Evolutionary conservation across 805 yeast genomes (phyloP).

Genomic region (Spathaspora boniae): DNA sequence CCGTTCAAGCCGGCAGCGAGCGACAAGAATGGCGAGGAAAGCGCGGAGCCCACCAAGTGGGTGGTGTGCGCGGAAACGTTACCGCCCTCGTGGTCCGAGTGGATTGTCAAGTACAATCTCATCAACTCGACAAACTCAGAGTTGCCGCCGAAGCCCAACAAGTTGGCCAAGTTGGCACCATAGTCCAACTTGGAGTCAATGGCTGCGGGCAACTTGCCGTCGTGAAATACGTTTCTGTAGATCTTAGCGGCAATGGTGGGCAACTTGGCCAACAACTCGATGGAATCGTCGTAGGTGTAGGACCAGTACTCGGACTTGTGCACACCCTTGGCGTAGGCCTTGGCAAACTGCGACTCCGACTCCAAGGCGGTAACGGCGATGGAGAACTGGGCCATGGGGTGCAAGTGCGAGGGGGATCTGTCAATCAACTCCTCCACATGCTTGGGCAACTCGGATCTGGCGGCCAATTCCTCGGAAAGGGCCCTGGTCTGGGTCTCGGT

Average conservation of each 20-base stretch:
- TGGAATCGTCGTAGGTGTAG: slow-evolving; percentile 66
- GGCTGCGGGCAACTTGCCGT: slow-evolving; percentile 52
- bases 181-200: slow-evolving; percentile 59
- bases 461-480: slow-evolving; percentile 59
- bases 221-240: slow-evolving; percentile 58
- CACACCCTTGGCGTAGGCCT: slow-evolving; percentile 67
- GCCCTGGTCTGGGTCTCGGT: slow-evolving; percentile 53
- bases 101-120: slow-evolving; percentile 70
- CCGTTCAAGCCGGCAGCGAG: slow-evolving; percentile 80
- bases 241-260: slow-evolving; percentile 75
- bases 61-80: slow-evolving; percentile 81
- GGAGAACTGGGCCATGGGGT: slow-evolving; percentile 82
- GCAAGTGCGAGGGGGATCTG: slow-evolving; percentile 62
- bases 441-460: slow-evolving; percentile 61
- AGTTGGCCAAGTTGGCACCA: slow-evolving; percentile 65
- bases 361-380: slow-evolving; percentile 74
- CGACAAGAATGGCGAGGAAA: slow-evolving; percentile 71
- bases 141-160: slow-evolving; percentile 59
- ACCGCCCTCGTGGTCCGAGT: slow-evolving; percentile 84
- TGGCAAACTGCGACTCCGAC: slow-evolving; percentile 67
- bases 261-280: slow-evolving; percentile 66
- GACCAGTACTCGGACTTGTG: slow-evolving; percentile 73
- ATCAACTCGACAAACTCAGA: slow-evolving; percentile 64
- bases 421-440: slow-evolving; percentile 59
- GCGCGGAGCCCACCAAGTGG: slow-evolving; percentile 78